These are phyloP conservation scores for Phytophthora pisi DNA, from an alignment of 352 stramenopile species.

Conservation along the genomic window DNA sequence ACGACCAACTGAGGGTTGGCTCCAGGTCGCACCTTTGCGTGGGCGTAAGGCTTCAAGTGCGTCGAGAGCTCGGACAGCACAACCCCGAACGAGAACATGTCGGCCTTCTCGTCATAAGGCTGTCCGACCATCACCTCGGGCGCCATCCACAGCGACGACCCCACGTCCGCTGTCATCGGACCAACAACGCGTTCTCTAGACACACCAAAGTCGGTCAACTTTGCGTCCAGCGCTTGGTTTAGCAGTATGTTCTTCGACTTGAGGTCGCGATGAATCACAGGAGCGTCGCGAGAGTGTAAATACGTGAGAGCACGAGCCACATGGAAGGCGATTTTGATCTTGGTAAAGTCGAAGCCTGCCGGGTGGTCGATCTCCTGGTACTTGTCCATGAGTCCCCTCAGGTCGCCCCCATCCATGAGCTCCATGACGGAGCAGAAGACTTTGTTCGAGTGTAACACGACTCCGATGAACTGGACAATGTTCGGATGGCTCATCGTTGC, in stretches of 20 bases:
- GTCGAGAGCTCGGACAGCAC: conserved; percentile 46
- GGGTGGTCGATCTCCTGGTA: conserved; percentile 27
- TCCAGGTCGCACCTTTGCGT: conserved; percentile 11
- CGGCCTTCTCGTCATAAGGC: conserved; percentile 35
- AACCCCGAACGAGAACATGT: conserved; percentile 39
- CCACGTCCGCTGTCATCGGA: conserved; percentile 44
- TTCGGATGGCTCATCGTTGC: conserved; percentile 22
- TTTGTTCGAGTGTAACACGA: conserved; percentile 39
- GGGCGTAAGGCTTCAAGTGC: conserved; percentile 17
- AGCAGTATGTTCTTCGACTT: conserved; percentile 40
- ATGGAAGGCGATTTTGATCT: conserved; percentile 31
- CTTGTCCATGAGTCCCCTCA: conserved; percentile 41
- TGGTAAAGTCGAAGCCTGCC: conserved; percentile 29
- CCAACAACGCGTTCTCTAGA: conserved; percentile 33
- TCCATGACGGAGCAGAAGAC: conserved; percentile 47
- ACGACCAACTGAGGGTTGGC: conserved; percentile 30
- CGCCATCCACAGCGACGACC: conserved; percentile 27
- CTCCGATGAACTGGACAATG: conserved; percentile 48
- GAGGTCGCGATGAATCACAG: conserved; percentile 46
- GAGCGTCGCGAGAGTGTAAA: conserved; percentile 44
- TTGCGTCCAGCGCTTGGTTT: conserved; percentile 49
- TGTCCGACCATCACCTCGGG: conserved; percentile 32
- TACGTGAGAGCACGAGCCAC: conserved; percentile 50
- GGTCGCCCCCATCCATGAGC: conserved; percentile 31
- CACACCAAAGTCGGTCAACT: conserved; percentile 71